Conservation (phyloP, 768 basidiomycete species). For the Boletales sp. region DNA sequence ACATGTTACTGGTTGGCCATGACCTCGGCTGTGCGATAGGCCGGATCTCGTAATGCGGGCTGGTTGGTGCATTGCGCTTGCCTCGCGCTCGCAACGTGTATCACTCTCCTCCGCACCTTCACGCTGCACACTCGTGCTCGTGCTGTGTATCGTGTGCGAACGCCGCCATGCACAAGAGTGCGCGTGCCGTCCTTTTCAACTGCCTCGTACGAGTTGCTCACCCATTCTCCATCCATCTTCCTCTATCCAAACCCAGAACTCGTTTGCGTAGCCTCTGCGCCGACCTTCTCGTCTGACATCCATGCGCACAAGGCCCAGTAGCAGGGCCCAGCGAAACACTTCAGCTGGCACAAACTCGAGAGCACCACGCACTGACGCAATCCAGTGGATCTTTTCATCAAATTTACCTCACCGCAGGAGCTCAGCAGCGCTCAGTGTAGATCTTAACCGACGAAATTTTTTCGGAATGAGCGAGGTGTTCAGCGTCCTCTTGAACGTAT, state of each 20-base stretch:
- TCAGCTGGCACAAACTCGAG: conserved; percentile 24
- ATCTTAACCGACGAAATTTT: conserved; percentile 65
- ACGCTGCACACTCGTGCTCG: conserved; percentile 31
- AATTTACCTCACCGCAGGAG: conserved; percentile 64
- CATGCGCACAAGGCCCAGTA: conserved; percentile 26
- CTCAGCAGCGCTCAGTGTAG: conserved; percentile 54
- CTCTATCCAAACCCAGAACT: conserved; percentile 1
- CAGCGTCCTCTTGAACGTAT: conserved; percentile 69
- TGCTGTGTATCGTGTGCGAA: conserved; percentile 24
- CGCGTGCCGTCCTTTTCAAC: conserved; percentile 21
- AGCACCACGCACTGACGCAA: conserved; percentile 35
- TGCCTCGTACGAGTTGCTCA: conserved; percentile 2
- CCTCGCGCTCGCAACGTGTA: conserved; percentile 29
- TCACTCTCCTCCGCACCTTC: conserved; percentile 15
- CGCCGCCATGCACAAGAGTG: conserved; percentile 24
- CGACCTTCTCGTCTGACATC: conserved; percentile 6
- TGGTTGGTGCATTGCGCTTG: neutral
- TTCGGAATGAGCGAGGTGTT: conserved; percentile 82
- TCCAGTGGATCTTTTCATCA: conserved; percentile 75
- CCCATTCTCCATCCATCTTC: conserved; percentile 8
- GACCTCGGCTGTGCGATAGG: too few relatives aligned
- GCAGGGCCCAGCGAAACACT: conserved; percentile 23
- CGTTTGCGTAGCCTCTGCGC: conserved; percentile 7
- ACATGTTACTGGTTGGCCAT: neutral
- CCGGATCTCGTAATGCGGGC: too few relatives aligned